Evolutionary conservation across 202 grass and related monocot genomes (phyloP).

Genomic region (Zoysia matrella): DNA sequence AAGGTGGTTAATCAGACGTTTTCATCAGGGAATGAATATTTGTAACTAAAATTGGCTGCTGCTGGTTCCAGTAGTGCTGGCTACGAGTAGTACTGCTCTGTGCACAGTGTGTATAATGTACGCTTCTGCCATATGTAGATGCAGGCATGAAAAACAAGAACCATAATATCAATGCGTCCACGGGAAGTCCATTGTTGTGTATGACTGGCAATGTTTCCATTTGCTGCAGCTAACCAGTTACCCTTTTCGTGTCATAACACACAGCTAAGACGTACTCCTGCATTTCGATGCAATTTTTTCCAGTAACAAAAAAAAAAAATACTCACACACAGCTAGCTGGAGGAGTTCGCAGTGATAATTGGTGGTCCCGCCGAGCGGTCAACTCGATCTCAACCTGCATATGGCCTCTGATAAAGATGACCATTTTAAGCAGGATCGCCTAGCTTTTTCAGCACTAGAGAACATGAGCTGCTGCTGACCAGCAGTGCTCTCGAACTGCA

Average conservation of each 20-base stretch:
- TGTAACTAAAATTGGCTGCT: not conserved
- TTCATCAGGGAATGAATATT: slow-evolving; percentile 19
- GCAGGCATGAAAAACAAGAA: slow-evolving; percentile 14
- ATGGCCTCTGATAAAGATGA: slow-evolving; percentile 42
- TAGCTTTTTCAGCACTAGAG: slow-evolving; percentile 29
- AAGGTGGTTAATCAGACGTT: slow-evolving; percentile 29
- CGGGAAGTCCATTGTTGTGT: slow-evolving; percentile 41
- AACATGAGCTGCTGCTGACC: slow-evolving; percentile 44
- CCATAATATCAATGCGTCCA: slow-evolving; percentile 30
- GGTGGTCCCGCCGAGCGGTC: slow-evolving; percentile 43
- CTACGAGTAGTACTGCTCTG: no score
- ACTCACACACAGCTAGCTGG: not conserved
- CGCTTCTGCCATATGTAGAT: not conserved
- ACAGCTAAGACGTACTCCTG: no score
- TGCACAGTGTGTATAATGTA: not conserved
- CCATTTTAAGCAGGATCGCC: slow-evolving; percentile 36
- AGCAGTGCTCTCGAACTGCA: slow-evolving; percentile 52
- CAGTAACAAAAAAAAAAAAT: no score
- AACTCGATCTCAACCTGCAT: slow-evolving; percentile 36
- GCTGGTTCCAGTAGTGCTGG: not conserved
- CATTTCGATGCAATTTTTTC: no score
- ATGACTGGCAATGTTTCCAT: slow-evolving; percentile 40
- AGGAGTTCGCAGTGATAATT: slow-evolving; percentile 24
- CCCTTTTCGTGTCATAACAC: slow-evolving; percentile 18
- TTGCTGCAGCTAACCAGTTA: slow-evolving; percentile 32